These are phyloP conservation scores for Aspergillus mulundensis DNA, from an alignment of 495 filamentous ascomycete genomes.

Conservation along the genomic window DNA sequence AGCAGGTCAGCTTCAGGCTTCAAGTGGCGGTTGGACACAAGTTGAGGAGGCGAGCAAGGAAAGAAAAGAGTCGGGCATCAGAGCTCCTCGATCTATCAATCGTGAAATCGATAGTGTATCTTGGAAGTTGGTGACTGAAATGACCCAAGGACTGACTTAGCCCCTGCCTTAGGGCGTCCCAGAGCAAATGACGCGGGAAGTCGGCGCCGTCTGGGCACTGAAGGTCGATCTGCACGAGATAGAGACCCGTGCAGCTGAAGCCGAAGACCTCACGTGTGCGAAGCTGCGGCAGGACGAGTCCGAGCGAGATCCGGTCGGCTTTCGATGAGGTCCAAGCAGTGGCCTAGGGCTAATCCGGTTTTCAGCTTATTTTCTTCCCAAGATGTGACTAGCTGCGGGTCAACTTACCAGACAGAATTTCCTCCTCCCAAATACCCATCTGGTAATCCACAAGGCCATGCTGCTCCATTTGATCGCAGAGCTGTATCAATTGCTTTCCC, in stretches of 20 bases:
- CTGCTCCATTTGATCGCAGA: constrained; percentile 82
- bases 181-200: constrained; percentile 14
- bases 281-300: constrained; percentile 22
- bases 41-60: constrained; percentile 6
- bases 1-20: not conserved
- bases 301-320: constrained; percentile 32
- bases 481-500: constrained; percentile 72
- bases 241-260: constrained; percentile 6
- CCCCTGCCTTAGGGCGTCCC: constrained; percentile 18
- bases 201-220: not conserved
- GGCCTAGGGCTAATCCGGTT: constrained; percentile 50
- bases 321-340: constrained; percentile 59
- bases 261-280: constrained; percentile 11
- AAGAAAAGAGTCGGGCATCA: constrained; percentile 14
- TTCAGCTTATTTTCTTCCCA: constrained; percentile 7
- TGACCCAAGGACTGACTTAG: constrained; percentile 19
- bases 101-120: constrained; percentile 21
- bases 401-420: constrained; percentile 73
- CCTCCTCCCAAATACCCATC: constrained; percentile 94
- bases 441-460: constrained; percentile 95
- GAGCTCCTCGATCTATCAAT: constrained; percentile 4
- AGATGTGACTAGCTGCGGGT: not conserved
- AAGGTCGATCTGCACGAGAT: not conserved
- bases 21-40: not conserved
- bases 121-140: not conserved